Evolutionary conservation across 352 stramenopile species (phyloP).

Genomic region (Phytophthora hybrid): DNA sequence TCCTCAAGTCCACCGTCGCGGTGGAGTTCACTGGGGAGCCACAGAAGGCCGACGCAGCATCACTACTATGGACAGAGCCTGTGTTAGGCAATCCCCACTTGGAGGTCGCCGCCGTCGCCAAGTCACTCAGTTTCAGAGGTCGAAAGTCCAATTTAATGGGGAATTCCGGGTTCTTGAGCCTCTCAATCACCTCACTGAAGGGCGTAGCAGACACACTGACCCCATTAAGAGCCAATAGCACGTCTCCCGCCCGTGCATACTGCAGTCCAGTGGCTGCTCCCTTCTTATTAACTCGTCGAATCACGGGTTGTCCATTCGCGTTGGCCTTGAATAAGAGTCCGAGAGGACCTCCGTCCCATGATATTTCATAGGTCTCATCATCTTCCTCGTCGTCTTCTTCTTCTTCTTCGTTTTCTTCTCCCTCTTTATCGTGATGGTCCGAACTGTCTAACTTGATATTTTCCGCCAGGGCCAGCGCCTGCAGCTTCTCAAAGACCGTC

Average conservation of each 20-base stretch:
- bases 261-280: conserved; percentile 65
- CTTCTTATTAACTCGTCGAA: conserved; percentile 82
- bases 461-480: conserved; percentile 57
- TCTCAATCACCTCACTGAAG: conserved; percentile 76
- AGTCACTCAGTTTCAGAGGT: conserved; percentile 59
- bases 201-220: conserved; percentile 52
- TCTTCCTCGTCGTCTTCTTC: conserved; percentile 71
- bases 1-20: conserved; percentile 40
- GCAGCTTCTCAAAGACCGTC: conserved; percentile 64
- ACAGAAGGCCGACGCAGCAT: conserved; percentile 37
- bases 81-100: conserved; percentile 37
- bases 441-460: conserved; percentile 45
- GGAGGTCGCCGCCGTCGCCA: conserved; percentile 27
- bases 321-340: conserved; percentile 80
- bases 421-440: conserved; percentile 6
- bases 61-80: conserved; percentile 46
- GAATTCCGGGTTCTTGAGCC: conserved; percentile 66
- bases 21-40: conserved; percentile 44
- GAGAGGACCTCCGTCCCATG: conserved; percentile 70
- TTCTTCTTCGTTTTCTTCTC: conserved; percentile 35
- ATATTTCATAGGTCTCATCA: conserved; percentile 77
- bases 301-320: conserved; percentile 59
- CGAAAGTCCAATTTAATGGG: conserved; percentile 76
- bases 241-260: conserved; percentile 74
- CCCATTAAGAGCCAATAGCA: conserved; percentile 78